Evolutionary conservation across 495 filamentous ascomycete genomes (phyloP), one percentile per base, ranked within the genome.

Genomic region (Entonaema liquescens): DNA sequence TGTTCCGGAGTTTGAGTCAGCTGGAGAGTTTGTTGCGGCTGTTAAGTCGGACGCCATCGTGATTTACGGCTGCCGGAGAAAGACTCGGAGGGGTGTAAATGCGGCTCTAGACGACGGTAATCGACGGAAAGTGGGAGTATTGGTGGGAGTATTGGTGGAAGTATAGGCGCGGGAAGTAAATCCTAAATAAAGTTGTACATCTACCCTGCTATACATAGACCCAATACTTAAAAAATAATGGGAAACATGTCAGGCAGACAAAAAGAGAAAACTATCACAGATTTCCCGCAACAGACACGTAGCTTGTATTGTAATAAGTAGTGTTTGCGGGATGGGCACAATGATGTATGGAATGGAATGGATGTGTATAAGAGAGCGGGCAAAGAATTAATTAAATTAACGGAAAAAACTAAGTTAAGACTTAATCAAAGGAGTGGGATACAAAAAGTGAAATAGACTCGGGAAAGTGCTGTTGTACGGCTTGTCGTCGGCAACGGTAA

Each of bases 11-110:
- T 72, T 71, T 12, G 65, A 6, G 1, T 19, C 65, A 62, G 71
- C 50, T 59, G 59, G 29, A 64, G 62, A 36, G 28, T 56, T 72
- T 15, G 73, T 53, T 25, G 71, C n/a, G 29, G 35, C 26, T 49
- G 64, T 42, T 28, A 59, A 69, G 12, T 78, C 65, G 47, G 75
- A 68, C 26, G 76, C 71, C 70, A 76, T 76, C 49, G 66, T 54
- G 65, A 52, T 60, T 50, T 38, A 56, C 35, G 5, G 28, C 33
- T 57, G n/a, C 53, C n/a, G 31, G 25, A 17, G n/a, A 53, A 47
- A 35, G 26, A 19, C 50, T 65, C 21, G 21, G 57, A 62, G 57
- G 57, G 28, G 36, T 57, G 31, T 56, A 17, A 52, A 31, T 15
- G 7, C 49, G 26, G 13, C 52, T 42, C 50, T 62, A 21, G 17